Evolutionary conservation across 371 early-diverging fungal genomes (phyloP).

Genomic region (Mortierella sp.): DNA sequence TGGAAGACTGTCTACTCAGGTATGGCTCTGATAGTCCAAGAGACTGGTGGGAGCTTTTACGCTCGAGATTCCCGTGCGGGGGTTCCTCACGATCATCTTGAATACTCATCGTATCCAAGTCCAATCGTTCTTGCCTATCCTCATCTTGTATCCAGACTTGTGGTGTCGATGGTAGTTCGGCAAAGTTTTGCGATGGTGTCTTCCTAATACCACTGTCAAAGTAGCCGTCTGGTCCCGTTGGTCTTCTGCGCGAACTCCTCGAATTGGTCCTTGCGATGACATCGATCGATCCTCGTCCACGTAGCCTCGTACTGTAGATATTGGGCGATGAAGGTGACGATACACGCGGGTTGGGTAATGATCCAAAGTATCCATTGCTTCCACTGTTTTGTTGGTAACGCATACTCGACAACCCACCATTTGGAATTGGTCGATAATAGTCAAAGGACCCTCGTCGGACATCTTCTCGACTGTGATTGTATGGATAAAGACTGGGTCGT

Average conservation of each 20-base stretch:
- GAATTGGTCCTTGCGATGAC: conserved; percentile 24
- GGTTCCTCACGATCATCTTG: background rate
- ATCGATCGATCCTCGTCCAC: conserved; percentile 41
- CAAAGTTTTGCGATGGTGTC: conserved; percentile 19
- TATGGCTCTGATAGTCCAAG: conserved; percentile 18
- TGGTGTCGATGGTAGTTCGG: conserved; percentile 9
- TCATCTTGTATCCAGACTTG: conserved; percentile 16
- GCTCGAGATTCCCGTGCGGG: background rate
- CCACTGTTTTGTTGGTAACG: conserved; percentile 25
- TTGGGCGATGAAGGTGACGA: conserved; percentile 20
- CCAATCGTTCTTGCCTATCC: background rate
- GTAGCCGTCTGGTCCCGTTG: conserved; percentile 24
- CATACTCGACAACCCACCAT: background rate
- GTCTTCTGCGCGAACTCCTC: conserved; percentile 22
- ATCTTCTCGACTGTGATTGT: conserved; percentile 21
- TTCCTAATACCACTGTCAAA: conserved; percentile 20
- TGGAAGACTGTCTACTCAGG: conserved; percentile 8
- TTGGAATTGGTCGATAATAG: conserved; percentile 15
- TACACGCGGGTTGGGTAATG: background rate
- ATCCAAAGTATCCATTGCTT: conserved; percentile 17
- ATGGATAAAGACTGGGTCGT: conserved; percentile 9
- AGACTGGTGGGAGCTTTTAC: conserved; percentile 13
- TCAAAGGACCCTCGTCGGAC: conserved; percentile 37
- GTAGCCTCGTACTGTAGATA: conserved; percentile 38
- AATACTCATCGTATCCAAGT: background rate